Conservation (phyloP, 2,329 filamentous ascomycete genomes). For the Fusarium brachygibbosum region DNA sequence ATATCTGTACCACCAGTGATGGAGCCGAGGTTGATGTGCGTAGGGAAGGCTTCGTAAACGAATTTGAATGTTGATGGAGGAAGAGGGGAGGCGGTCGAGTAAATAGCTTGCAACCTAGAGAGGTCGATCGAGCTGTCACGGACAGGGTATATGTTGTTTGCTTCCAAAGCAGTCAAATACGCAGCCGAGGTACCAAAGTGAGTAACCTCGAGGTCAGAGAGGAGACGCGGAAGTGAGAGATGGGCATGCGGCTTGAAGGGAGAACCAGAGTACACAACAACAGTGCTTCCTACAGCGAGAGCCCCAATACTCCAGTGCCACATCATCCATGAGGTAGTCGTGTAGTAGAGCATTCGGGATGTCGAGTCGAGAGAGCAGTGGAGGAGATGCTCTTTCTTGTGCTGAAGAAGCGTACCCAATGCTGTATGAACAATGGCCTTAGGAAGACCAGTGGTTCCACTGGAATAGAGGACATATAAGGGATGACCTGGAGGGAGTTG, state of each 20-base stretch:
- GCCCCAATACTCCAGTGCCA: constrained; percentile 97
- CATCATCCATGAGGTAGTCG: constrained; percentile 99
- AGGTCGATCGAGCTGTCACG: constrained; percentile 69
- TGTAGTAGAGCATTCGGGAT: constrained; percentile 91
- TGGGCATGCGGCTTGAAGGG: constrained; percentile 86
- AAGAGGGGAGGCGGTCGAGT: constrained; percentile 92
- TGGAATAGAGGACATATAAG: constrained; percentile 93
- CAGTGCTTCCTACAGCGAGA: constrained; percentile 83
- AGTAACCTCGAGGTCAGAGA: constrained; percentile 84
- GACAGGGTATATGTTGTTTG: constrained; percentile 74
- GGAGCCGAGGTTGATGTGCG: constrained; percentile 85
- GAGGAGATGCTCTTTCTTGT: constrained; percentile 95
- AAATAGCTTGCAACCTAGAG: constrained; percentile 81
- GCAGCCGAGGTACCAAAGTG: constrained; percentile 97
- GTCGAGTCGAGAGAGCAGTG: constrained; percentile 83
- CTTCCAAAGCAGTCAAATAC: constrained; percentile 91
- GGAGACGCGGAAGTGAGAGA: constrained; percentile 84
- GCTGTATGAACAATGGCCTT: constrained; percentile 97
- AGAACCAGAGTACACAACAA: constrained; percentile 92
- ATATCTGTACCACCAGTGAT: constrained; percentile 98
- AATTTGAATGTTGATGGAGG: constrained; percentile 94
- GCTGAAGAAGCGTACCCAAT: constrained; percentile 90
- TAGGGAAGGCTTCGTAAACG: constrained; percentile 86
- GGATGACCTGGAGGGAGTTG: constrained; percentile 88
- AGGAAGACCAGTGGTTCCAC: constrained; percentile 86